Evolutionary conservation across 441 rosid species (phyloP), one percentile per base, ranked within the genome.

Genomic region (Euphorbia neoarborescens): DNA sequence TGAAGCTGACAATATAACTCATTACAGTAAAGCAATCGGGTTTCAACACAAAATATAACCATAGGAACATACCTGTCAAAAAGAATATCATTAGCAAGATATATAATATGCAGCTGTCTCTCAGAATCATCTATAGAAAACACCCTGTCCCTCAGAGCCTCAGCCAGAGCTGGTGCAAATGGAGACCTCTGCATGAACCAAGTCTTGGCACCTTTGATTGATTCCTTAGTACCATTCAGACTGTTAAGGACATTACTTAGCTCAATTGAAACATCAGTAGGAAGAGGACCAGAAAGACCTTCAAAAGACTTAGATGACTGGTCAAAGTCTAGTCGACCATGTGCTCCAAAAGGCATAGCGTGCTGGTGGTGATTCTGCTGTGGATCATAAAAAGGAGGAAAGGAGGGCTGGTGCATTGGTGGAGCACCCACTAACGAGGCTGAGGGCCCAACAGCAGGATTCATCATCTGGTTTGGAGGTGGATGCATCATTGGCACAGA

Each of bases 151-250:
- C 90, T 90, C 61, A 94, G 80, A 28, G 87, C 96, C 81, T 88
- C 96, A 9, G 98, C 94, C 59, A 92, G 85, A 68, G 96, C 91
- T 14, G 93, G 97, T 72, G 94, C 94, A 86, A 94, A 92, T 27
- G 94, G 86, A 80, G 94, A 84, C 77, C 98, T 89, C 80, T 94
- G 98, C 96, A 88, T 92, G 85, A 94, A 94, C 99, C 99, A 94
- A 83, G 80, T 80, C 87, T 94, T 94, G 71, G 98, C 91, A 76
- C 94, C 86, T 81, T 94, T 94, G 78, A 94, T 94, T n/a, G 98
- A 90, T 75, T 94, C 99, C 83, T 94, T 94, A 65, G 99, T 94
- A 19, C 99, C 98, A 67, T 84, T 91, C 53, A 94, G 91, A 79
- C 84, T 89, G 71, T 82, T 85, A 66, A 94, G 81, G 54, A 94